Percentiles rank a stretch among this genome's conserved stretches.
Conservation (phyloP, 192 early-diverging fungal genomes). For the Coemansia sp. region DNA sequence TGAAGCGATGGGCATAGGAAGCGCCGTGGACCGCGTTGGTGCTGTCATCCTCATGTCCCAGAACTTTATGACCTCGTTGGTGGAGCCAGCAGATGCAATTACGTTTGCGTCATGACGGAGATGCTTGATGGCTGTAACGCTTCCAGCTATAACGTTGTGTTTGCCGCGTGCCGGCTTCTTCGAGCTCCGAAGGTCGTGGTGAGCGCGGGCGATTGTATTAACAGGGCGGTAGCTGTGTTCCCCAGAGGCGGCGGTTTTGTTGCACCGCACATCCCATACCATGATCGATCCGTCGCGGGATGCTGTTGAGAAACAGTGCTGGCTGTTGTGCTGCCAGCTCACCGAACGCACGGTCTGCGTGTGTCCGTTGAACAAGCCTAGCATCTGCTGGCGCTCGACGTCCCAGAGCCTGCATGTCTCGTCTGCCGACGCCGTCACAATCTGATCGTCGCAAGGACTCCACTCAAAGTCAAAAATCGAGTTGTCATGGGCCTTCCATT, state of each 20-base stretch:
- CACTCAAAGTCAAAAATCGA: conserved; percentile 83
- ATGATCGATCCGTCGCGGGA: conserved; percentile 73
- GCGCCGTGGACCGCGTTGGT: conserved; percentile 37
- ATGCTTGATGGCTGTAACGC: conserved; percentile 28
- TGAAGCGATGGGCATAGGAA: conserved; percentile 44
- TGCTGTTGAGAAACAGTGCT: conserved; percentile 66
- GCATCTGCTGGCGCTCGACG: conserved; percentile 58
- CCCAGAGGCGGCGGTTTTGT: conserved; percentile 16
- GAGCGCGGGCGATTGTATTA: conserved; percentile 30
- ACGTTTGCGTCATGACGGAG: conserved; percentile 27
- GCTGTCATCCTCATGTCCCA: conserved; percentile 75
- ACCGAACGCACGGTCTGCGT: conserved; percentile 69
- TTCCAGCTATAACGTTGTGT: conserved; percentile 13
- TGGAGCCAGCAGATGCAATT: conserved; percentile 31
- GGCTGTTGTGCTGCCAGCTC: conserved; percentile 59
- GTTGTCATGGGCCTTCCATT: conserved; percentile 68
- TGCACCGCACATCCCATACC: conserved; percentile 77
- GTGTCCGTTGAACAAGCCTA: conserved; percentile 67
- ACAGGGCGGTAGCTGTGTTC: conserved; percentile 33
- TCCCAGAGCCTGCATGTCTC: conserved; percentile 74
- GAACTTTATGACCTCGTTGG: conserved; percentile 65
- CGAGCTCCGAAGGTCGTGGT: conserved; percentile 17
- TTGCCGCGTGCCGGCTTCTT: conserved; percentile 17
- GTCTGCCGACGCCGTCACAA: conserved; percentile 79
- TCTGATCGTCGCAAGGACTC: conserved; percentile 63